These are phyloP conservation scores for Pythium utonaiense DNA, from an alignment of 352 stramenopile genomes.

Conservation along the genomic window DNA sequence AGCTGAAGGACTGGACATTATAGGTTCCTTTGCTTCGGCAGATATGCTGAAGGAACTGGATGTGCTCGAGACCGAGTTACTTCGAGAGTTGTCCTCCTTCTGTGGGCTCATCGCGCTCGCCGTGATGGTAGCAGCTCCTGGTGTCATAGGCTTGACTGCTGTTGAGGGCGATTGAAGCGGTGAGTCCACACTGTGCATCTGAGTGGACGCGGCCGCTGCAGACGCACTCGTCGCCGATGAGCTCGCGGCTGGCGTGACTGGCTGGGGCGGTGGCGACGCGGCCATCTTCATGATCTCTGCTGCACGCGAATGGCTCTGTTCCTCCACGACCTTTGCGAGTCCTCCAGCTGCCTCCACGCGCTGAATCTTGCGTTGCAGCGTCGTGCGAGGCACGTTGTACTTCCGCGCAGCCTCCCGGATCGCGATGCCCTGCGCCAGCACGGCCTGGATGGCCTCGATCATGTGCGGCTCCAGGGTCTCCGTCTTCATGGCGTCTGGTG, in stretches of 20 bases:
- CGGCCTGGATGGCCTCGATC: slow-evolving; percentile 59
- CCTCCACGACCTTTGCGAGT: slow-evolving; percentile 11
- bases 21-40: not conserved
- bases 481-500: slow-evolving; percentile 19
- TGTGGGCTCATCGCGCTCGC: not conserved
- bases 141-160: not conserved
- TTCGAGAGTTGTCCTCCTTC: not conserved
- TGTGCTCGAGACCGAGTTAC: slow-evolving; percentile 7
- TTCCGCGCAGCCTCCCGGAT: slow-evolving; percentile 70
- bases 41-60: slow-evolving; percentile 2
- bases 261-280: slow-evolving; percentile 9
- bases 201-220: not conserved
- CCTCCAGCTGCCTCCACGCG: slow-evolving; percentile 5
- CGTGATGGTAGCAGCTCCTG: not conserved
- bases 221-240: not conserved
- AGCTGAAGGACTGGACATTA: not conserved
- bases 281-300: slow-evolving; percentile 12
- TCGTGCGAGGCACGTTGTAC: slow-evolving; percentile 67
- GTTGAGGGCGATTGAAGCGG: not conserved
- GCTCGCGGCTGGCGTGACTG: not conserved
- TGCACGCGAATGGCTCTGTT: slow-evolving; percentile 9
- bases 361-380: slow-evolving; percentile 69
- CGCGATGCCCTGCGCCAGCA: slow-evolving; percentile 52
- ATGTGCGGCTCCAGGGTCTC: slow-evolving; percentile 39
- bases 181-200: not conserved